Evolutionary conservation across 2,329 filamentous ascomycete genomes (phyloP), one percentile per base, ranked within the genome.

Genomic region (Colletotrichum lindemuthianum): DNA sequence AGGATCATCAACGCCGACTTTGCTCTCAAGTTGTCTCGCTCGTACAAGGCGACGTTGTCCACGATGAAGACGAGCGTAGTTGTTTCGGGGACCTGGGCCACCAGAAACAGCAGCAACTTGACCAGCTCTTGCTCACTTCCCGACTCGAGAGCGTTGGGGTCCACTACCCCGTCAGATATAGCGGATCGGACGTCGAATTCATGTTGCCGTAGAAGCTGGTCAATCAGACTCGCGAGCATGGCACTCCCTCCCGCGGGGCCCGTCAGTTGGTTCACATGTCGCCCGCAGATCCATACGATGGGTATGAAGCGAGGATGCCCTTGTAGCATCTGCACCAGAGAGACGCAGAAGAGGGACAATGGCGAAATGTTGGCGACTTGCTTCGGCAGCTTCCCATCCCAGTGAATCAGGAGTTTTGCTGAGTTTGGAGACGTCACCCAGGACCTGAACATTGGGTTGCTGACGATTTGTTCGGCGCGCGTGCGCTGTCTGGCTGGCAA

Each of bases 181-280:
- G 57, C 8, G 15, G 39, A 12, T 13, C 24, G 36, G 43, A 45
- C 53, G 15, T 66, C 59, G 34, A 68, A 68, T 8, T 36, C 8
- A n/a, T 60, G 40, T 16, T 64, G 66, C 3, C 51, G 36, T 32
- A 68, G 15, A 5, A 67, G 51, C 34, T 67, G 66, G 32, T 66
- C 63, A 13, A 63, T 58, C 3, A 67, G 47, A 2, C 63, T 66
- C 3, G 50, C 33, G 39, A 67, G 12, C 63, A 67, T 67, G 7
- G 34, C n/a, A 12, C 32, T 33, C 16, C 9, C 16, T 10, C 44
- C 44, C 11, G 33, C 8, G 7, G 11, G 16, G 5, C 7, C 8
- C 8, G 16, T 13, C 4, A 10, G 16, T 24, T 48, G 16, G 44
- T 48, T 24, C 24, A 33, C 16, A 11, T 48, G 44, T 2, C 16